Percentiles rank a stretch among this genome's conserved stretches.
These are phyloP conservation scores for Pilasporangium apinafurcum DNA, from an alignment of 352 stramenopile species.

Conservation along the genomic window DNA sequence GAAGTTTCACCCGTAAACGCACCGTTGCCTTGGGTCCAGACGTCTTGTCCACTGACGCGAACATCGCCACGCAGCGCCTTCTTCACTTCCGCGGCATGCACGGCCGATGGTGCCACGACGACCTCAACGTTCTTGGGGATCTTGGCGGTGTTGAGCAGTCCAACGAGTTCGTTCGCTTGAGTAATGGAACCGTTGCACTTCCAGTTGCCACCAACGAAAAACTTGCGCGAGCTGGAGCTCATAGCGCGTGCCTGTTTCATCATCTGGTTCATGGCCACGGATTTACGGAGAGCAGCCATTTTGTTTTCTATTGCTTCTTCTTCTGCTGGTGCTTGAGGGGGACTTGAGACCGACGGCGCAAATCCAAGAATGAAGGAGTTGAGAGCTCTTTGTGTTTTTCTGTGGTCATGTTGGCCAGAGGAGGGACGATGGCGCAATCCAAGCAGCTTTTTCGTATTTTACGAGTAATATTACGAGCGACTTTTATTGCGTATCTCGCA, in stretches of 20 bases:
- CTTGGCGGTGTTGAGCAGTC: conserved; percentile 79
- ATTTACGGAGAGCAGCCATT: conserved; percentile 39
- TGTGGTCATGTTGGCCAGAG: not conserved
- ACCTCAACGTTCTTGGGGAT: conserved; percentile 89
- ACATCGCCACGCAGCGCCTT: conserved; percentile 55
- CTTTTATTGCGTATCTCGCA: too few relatives aligned
- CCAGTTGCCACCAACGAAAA: conserved; percentile 99
- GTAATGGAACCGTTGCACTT: conserved; percentile 92
- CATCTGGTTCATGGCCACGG: conserved; percentile 15
- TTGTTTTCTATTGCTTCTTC: too few relatives aligned
- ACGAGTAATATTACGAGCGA: not conserved
- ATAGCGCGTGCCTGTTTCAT: conserved; percentile 51
- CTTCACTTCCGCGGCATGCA: conserved; percentile 84
- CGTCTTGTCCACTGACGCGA: conserved; percentile 90
- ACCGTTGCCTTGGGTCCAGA: conserved; percentile 93
- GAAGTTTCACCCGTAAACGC: conserved; percentile 97
- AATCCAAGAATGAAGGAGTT: conserved; percentile 44
- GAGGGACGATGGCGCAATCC: not conserved
- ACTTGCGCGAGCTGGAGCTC: conserved; percentile 86
- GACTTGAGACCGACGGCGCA: conserved; percentile 21
- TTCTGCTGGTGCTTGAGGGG: not conserved
- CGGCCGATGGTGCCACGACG: conserved; percentile 93
- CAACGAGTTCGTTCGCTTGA: conserved; percentile 65
- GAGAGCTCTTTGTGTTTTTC: not conserved
- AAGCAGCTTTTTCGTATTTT: not conserved